A percentile compares a stretch with the other conserved stretches of the same genome.
phyloP scores from a whole-genome alignment of 2,329 filamentous ascomycete species.

The Cercospora beticola region DNA sequence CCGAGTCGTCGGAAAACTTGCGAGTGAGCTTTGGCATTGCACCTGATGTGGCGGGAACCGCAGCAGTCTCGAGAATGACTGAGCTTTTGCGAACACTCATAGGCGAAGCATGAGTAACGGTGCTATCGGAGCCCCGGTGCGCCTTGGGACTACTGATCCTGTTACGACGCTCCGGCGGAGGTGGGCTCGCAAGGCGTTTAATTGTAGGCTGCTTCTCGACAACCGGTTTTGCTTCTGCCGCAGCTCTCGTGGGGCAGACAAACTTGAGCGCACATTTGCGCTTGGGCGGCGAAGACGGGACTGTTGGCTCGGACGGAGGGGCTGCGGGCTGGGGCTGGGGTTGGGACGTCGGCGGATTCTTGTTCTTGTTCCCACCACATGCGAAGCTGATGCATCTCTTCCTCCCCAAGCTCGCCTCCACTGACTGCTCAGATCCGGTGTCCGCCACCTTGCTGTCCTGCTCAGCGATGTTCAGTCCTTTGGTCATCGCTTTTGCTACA shows the following conservation, averaged over 20 bases:
- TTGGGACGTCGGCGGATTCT: constrained; percentile 43
- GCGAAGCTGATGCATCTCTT: constrained; percentile 93
- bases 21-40: constrained; percentile 37
- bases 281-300: constrained; percentile 43
- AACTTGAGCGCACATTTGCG: constrained; percentile 70
- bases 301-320: constrained; percentile 24
- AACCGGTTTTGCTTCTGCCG: constrained; percentile 35
- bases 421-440: constrained; percentile 51
- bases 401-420: constrained; percentile 66
- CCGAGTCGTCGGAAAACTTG: constrained; percentile 32
- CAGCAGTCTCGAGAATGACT: constrained; percentile 20
- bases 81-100: constrained; percentile 44
- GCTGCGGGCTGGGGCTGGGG: constrained; percentile 36
- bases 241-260: constrained; percentile 62
- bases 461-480: constrained; percentile 40
- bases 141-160: constrained; percentile 23
- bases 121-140: constrained; percentile 53
- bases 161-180: constrained; percentile 37
- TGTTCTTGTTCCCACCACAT: constrained; percentile 62
- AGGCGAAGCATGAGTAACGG: constrained; percentile 51
- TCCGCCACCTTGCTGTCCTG: constrained; percentile 38
- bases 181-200: constrained; percentile 43
- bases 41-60: constrained; percentile 18
- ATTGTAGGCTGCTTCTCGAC: constrained; percentile 30
- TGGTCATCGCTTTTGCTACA: constrained; percentile 42